Evolutionary conservation across 2,329 filamentous ascomycete species (phyloP), one percentile per base, ranked within the genome.

Genomic region (Hypoxylon sp.): DNA sequence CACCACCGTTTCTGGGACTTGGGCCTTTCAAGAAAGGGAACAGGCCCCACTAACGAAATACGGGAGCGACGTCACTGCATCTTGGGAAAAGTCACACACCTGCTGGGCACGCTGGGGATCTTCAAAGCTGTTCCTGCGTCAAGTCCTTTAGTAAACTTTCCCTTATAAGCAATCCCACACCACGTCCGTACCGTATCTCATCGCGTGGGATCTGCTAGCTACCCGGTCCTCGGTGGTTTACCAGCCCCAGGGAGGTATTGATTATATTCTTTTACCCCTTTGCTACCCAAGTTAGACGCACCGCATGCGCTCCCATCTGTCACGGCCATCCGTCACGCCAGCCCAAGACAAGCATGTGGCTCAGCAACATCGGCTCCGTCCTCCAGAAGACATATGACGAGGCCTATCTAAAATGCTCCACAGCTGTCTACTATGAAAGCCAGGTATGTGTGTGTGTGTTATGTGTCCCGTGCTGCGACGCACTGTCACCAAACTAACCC

Each of bases 311-410:
- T 55, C 38, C 33, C 41, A 55, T 10, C 33, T 45, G 35, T 52
- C 21, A 45, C 17, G 38, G 20, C 41, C 47, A 20, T 58, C 27
- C 40, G 45, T 38, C 24, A 56, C 49, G 55, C 43, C 40, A 52
- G 60, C 53, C 59, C 60, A 54, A 70, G 49, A 62, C 64, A 58
- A 70, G 53, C 49, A 85, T 85, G 83, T 80, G 81, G 73, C 79
- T 78, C 69, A 82, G 77, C 72, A 81, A 76, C 70, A 75, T 75
- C 62, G 82, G 87, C 72, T 87, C 89, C 75, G 87, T 87, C 62
- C 86, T 97, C 75, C 94, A 98, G 79, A 97, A 97, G 83, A 96
- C 92, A 53, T 98, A 98, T 78, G 94, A 98, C 79, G 92, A 98
- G 75, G 93, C 90, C 75, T 97, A 97, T 77, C 79, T 97, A 68